phyloP scores from a whole-genome alignment of 352 stramenopile genomes.

The Globisporangium recalcitrans region DNA sequence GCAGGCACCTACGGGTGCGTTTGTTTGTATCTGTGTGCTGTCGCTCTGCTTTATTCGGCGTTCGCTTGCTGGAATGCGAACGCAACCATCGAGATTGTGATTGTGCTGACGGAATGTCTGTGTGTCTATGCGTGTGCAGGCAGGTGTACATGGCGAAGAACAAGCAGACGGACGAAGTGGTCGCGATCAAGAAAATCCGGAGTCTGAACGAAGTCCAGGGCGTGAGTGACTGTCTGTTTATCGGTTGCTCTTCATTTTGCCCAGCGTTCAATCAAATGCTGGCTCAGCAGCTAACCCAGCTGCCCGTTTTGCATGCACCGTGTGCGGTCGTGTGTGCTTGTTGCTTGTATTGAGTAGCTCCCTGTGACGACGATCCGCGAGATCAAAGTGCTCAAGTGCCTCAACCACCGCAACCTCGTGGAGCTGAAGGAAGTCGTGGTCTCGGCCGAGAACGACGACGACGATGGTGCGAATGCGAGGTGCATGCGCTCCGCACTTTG shows the following conservation, averaged over 20 bases:
- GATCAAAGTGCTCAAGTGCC: constrained; percentile 97
- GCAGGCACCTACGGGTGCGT: constrained; percentile 84
- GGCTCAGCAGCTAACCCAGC: too few relatives aligned
- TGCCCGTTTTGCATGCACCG: too few relatives aligned
- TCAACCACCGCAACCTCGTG: constrained; percentile 95
- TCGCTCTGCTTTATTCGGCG: neutral
- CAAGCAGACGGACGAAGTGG: constrained; percentile 75
- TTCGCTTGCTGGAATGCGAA: neutral
- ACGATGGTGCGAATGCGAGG: constrained; percentile 42
- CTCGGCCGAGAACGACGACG: constrained; percentile 79
- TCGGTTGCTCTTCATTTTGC: too few relatives aligned
- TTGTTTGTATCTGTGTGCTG: neutral
- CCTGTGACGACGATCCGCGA: constrained; percentile 95
- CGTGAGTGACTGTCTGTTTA: constrained; percentile 29
- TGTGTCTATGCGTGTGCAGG: constrained; percentile 19
- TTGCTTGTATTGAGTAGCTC: constrained; percentile 67
- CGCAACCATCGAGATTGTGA: neutral
- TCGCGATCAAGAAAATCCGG: constrained; percentile 90
- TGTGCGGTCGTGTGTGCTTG: neutral
- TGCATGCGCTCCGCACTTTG: neutral
- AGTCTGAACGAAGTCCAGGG: constrained; percentile 88
- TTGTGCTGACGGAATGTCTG: neutral
- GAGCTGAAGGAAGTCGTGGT: constrained; percentile 95
- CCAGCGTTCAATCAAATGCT: too few relatives aligned
- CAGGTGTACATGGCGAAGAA: constrained; percentile 89